A percentile compares a stretch with the other conserved stretches of the same genome.
phyloP scores from a whole-genome alignment of 495 filamentous ascomycete species.

The Penicillium subrubescens region DNA sequence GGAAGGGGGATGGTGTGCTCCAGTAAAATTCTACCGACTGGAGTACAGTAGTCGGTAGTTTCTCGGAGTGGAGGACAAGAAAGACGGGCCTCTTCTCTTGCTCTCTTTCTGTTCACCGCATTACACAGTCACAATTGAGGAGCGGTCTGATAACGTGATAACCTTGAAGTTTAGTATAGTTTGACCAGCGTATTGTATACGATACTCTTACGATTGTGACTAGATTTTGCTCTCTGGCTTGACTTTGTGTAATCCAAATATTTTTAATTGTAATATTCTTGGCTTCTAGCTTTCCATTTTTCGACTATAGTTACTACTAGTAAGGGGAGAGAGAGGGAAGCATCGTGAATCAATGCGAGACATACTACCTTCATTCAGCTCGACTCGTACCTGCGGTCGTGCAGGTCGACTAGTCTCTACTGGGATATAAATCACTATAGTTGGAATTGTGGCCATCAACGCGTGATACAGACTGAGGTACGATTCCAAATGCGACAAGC shows the following conservation, averaged over 20 bases:
- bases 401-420: conserved; percentile 7
- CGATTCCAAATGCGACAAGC: not conserved
- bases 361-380: conserved; percentile 4
- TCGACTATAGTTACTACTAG: not conserved
- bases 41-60: not conserved
- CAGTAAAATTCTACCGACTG: not conserved
- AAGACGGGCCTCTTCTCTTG: not conserved
- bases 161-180: not conserved
- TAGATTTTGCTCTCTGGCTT: not conserved
- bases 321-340: not conserved
- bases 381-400: conserved; percentile 20
- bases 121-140: not conserved
- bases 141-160: conserved; percentile 12
- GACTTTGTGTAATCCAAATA: not conserved
- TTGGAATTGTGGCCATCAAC: not conserved
- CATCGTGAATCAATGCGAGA: not conserved
- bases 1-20: not conserved
- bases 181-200: not conserved
- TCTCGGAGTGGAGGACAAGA: conserved; percentile 5
- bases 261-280: not conserved
- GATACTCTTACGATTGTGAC: not conserved
- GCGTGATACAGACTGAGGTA: conserved; percentile 1
- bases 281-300: not conserved
- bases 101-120: not conserved
- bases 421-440: not conserved